Evolutionary conservation across 306 rosid genomes (phyloP).

Genomic region (Sophora flavescens): DNA sequence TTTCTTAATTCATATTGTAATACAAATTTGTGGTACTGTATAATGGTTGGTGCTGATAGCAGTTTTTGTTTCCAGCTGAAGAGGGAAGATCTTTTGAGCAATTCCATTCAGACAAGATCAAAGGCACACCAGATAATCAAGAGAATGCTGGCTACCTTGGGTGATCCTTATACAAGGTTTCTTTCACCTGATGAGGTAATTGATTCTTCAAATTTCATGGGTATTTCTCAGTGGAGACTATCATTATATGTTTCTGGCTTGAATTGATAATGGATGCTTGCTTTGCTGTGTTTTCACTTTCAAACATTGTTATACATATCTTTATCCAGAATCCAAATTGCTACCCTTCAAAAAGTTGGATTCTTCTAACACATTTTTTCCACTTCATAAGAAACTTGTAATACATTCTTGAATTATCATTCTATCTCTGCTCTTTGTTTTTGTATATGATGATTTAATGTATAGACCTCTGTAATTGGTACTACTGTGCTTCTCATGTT

Average conservation of each 20-base stretch:
- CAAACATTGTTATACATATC: not conserved
- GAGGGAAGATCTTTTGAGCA: constrained; percentile 69
- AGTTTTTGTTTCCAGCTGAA: constrained; percentile 60
- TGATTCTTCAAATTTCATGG: constrained; percentile 25
- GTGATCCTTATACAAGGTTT: constrained; percentile 96
- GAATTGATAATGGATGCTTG: constrained; percentile 4
- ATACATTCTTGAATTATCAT: constrained; percentile 13
- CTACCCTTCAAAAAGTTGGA: not conserved
- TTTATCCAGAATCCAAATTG: not conserved
- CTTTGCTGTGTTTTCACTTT: constrained; percentile 8
- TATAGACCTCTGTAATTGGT: constrained; percentile 33
- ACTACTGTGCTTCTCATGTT: constrained; percentile 49
- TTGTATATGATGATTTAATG: constrained; percentile 26
- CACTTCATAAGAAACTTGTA: constrained; percentile 27
- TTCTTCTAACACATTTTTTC: constrained; percentile 1
- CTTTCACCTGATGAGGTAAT: constrained; percentile 86
- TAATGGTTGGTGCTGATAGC: constrained; percentile 39
- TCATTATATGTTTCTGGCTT: not conserved
- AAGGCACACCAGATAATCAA: constrained; percentile 88
- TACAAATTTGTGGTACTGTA: not conserved
- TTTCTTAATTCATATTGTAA: constrained; percentile 8
- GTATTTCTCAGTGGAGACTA: not conserved
- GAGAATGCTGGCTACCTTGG: constrained; percentile 84
- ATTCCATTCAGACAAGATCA: constrained; percentile 75
- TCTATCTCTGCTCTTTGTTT: constrained; percentile 2